These are phyloP conservation scores for Sphaceloma murrayae DNA, from an alignment of 2,329 filamentous ascomycete genomes.

Conservation along the genomic window DNA sequence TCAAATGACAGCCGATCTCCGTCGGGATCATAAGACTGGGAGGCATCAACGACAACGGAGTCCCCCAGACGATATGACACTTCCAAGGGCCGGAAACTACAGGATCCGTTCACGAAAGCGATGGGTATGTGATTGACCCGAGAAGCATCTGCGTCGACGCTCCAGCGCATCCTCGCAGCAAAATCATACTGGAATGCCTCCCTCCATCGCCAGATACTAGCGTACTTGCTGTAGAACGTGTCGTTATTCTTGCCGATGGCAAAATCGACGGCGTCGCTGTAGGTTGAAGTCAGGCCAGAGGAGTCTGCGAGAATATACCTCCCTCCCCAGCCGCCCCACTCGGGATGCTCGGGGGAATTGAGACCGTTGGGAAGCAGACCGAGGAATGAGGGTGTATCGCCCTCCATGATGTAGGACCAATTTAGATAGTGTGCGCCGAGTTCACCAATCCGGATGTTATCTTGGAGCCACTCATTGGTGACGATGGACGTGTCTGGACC, in stretches of 20 bases:
- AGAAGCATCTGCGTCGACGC: conserved; percentile 28
- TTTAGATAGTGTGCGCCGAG: conserved; percentile 37
- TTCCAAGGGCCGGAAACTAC: conserved; percentile 31
- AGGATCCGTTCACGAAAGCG: conserved; percentile 35
- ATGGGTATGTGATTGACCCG: conserved; percentile 42
- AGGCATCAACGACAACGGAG: conserved; percentile 37
- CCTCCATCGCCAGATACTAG: conserved; percentile 47
- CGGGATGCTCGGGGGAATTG: conserved; percentile 36
- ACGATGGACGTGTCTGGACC: conserved; percentile 42
- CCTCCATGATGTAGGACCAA: conserved; percentile 44
- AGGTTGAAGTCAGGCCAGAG: conserved; percentile 29
- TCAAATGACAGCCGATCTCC: conserved; percentile 35
- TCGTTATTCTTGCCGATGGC: conserved; percentile 29
- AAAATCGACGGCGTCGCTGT: conserved; percentile 31
- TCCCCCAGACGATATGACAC: conserved; percentile 35
- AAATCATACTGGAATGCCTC: conserved; percentile 45
- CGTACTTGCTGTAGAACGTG: conserved; percentile 36
- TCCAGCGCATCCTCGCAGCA: conserved; percentile 42
- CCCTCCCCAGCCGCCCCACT: conserved; percentile 44
- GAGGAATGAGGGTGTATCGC: conserved; percentile 44
- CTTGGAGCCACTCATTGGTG: conserved; percentile 43
- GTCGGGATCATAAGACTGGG: conserved; percentile 40
- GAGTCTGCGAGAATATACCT: conserved; percentile 35
- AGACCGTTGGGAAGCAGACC: conserved; percentile 43
- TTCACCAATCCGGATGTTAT: conserved; percentile 45